These are phyloP conservation scores for Musa itinerans DNA, from an alignment of 176 grass and related monocot species.

Conservation along the genomic window DNA sequence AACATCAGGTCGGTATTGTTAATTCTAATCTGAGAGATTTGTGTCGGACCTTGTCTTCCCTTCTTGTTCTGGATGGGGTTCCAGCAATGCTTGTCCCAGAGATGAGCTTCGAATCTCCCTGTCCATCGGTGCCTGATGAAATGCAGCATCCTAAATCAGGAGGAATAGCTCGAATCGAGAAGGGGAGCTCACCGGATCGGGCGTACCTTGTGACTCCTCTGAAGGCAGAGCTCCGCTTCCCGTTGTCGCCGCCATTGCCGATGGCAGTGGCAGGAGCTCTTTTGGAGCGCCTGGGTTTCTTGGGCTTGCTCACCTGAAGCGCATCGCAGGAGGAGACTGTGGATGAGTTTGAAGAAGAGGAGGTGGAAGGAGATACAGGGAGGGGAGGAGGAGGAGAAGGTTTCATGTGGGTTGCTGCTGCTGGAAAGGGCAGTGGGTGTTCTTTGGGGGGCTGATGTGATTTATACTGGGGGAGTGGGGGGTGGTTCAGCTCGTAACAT, in stretches of 20 bases:
- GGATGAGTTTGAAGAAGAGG: conserved; percentile 28
- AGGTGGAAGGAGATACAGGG: conserved; percentile 21
- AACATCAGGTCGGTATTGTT: conserved; percentile 7
- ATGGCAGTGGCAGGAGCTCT: conserved; percentile 16
- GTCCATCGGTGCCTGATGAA: conserved; percentile 77
- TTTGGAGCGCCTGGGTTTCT: conserved; percentile 48
- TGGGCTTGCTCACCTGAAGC: conserved; percentile 8
- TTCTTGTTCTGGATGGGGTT: conserved; percentile 69
- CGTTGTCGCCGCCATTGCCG: conserved; percentile 15
- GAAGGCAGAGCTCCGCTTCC: conserved; percentile 79
- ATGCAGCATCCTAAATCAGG: conserved; percentile 25
- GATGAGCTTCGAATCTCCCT: conserved; percentile 84
- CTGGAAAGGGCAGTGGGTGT: background rate
- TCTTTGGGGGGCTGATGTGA: background rate
- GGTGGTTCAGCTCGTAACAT: background rate
- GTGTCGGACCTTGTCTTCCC: conserved; percentile 75
- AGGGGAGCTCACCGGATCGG: background rate
- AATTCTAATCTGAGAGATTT: conserved; percentile 10
- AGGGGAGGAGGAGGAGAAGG: conserved; percentile 20
- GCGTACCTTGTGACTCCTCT: conserved; percentile 82
- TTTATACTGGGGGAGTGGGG: background rate
- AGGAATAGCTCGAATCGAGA: conserved; percentile 3
- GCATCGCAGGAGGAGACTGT: conserved; percentile 15
- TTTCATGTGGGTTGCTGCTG: background rate
- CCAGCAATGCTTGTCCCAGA: conserved; percentile 94